Base-by-base conservation (phyloP, 352 stramenopile species). In the Pythium phragmitis region DNA sequence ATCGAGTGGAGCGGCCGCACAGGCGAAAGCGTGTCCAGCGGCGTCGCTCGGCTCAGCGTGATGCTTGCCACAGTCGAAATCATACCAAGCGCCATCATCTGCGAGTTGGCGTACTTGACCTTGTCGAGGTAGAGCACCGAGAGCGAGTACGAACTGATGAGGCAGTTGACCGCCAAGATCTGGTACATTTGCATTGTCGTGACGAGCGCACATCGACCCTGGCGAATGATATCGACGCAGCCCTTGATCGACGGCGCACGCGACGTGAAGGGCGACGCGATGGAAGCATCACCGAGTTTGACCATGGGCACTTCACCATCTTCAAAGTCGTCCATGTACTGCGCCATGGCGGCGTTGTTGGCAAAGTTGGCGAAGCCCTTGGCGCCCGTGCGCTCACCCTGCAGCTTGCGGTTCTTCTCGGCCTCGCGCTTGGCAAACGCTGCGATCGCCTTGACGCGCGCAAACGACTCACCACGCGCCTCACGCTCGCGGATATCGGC, bases 131-230 rank as follows among this genome's bases (percentile, higher is more conserved):
- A 99, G 21, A 99, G 78, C 68, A 97, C 97, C 9, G 94, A 99
- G n/a, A 99, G 82, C 62, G 98, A 98, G 76, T 99, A 98, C 54
- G 97, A 98, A 74, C 91, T 98, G 53, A 98, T 98, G 4, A 99
- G 78, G 72, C 97, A 99, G 79, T 99, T 99, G 0, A 99, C 87
- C 21, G 96, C 97, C 50, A 99, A 76, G 66, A 99, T 99, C 77
- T 99, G 96, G 77, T 99, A 98, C 85, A 98, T 97, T 80, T 99
- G 97, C 71, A 99, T 96, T 48, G 98, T 99, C 17, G 96, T 99
- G 14, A 99, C 97, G n/a, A 99, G 80, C 33, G 98, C 99, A 62
- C 98, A 99, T 42, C 98, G 87, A 9, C 98, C 98, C 67, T 99
- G 97, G 36, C 97, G 93, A 61, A 99, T 91, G 49, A 99, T 98